These are phyloP conservation scores for Penicillium coffeae DNA, from an alignment of 495 filamentous ascomycete species.

Conservation along the genomic window DNA sequence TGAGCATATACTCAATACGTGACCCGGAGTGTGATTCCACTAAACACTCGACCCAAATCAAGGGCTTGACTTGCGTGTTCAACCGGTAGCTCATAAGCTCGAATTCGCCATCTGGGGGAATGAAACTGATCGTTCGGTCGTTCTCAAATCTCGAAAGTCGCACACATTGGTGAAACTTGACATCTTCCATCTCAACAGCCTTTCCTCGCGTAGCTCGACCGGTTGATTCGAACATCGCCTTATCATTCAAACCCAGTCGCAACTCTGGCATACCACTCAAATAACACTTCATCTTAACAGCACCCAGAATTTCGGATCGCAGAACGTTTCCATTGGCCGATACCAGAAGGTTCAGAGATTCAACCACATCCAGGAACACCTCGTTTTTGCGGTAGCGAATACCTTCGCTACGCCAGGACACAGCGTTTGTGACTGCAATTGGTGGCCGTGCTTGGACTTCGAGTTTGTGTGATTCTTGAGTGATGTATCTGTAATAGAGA, in stretches of 20 bases:
- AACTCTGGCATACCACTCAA: conserved; percentile 98
- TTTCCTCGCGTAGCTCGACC: conserved; percentile 93
- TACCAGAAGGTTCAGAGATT: conserved; percentile 94
- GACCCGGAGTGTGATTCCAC: conserved; percentile 93
- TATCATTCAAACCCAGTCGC: conserved; percentile 93
- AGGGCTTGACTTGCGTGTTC: conserved; percentile 96
- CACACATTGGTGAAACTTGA: conserved; percentile 99
- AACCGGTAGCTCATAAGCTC: conserved; percentile 99
- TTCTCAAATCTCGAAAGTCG: conserved; percentile 95
- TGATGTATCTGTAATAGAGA: conserved; percentile 81
- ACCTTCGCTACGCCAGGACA: conserved; percentile 96
- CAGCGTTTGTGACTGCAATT: conserved; percentile 97
- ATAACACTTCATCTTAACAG: conserved; percentile 99
- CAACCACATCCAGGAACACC: conserved; percentile 96
- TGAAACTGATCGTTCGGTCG: conserved; percentile 98
- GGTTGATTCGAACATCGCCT: conserved; percentile 99
- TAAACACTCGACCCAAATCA: conserved; percentile 99
- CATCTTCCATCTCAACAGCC: conserved; percentile 99
- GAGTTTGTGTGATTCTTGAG: conserved; percentile 97
- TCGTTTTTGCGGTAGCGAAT: conserved; percentile 99
- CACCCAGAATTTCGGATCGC: conserved; percentile 93
- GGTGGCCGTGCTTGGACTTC: conserved; percentile 98
- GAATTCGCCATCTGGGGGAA: conserved; percentile 97
- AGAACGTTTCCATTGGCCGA: conserved; percentile 93
- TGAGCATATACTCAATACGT: conserved; percentile 97